Evolutionary conservation across 2,329 filamentous ascomycete genomes (phyloP).

Genomic region (Blastomyces gilchristii): DNA sequence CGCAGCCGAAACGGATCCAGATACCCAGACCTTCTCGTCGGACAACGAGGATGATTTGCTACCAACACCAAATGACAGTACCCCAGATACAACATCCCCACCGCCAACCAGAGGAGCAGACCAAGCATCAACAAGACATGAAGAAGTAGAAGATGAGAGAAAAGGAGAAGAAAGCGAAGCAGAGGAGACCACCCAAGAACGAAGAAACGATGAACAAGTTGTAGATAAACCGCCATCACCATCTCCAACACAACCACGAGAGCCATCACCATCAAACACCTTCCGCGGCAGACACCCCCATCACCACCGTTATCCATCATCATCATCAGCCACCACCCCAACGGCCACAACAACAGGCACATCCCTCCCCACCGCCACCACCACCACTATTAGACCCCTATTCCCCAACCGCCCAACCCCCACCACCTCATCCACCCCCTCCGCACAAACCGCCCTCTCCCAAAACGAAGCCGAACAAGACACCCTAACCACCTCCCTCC

Average conservation of each 20-base stretch:
- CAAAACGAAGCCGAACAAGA: slow-evolving; percentile 76
- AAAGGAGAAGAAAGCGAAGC: not conserved
- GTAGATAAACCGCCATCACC: not conserved
- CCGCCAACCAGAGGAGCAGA: slow-evolving; percentile 5
- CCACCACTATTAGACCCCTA: too few relatives aligned
- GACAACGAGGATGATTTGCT: slow-evolving; percentile 20
- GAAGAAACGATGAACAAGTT: slow-evolving; percentile 6
- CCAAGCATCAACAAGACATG: not conserved
- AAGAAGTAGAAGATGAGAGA: slow-evolving; percentile 9
- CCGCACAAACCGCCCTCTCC: slow-evolving; percentile 51
- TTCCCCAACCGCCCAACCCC: too few relatives aligned
- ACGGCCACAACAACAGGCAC: slow-evolving; percentile 17
- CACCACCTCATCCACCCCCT: slow-evolving; percentile 11
- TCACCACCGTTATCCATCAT: slow-evolving; percentile 17
- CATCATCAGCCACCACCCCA: slow-evolving; percentile 11
- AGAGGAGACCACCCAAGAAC: slow-evolving; percentile 9
- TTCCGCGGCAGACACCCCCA: slow-evolving; percentile 21
- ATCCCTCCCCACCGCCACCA: slow-evolving; percentile 3
- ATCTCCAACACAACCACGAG: not conserved
- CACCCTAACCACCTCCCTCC: slow-evolving; percentile 66
- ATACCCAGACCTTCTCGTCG: slow-evolving; percentile 14
- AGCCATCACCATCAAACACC: slow-evolving; percentile 16
- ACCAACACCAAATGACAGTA: slow-evolving; percentile 20
- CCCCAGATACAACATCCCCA: slow-evolving; percentile 8
- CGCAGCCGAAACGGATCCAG: slow-evolving; percentile 17